A percentile compares a stretch with the other conserved stretches of the same genome.
Evolutionary conservation across 257 asterid species (phyloP).

Genomic region (Leonotis leonurus): DNA sequence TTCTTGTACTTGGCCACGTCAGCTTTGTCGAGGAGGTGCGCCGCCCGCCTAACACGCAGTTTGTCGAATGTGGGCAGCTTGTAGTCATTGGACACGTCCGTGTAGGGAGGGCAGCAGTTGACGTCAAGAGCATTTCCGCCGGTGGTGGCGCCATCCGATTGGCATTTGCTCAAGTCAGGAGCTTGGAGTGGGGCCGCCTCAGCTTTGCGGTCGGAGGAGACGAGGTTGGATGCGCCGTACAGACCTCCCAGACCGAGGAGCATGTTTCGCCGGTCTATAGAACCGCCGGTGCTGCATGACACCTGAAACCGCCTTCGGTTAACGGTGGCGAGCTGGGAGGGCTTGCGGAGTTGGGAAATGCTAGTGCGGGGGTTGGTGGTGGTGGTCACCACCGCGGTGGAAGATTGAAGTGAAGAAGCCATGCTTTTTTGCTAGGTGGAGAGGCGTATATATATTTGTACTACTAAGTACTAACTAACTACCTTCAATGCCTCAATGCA

Average conservation of each 20-base stretch:
- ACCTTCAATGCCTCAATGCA: no score
- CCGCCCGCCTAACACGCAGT: background rate
- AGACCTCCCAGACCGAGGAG: slow-evolving; percentile 4
- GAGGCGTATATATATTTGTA: no score
- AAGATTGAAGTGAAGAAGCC: background rate
- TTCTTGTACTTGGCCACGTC: slow-evolving; percentile 26
- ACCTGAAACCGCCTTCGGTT: background rate
- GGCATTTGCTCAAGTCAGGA: background rate
- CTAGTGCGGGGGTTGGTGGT: background rate
- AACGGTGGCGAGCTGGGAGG: no score
- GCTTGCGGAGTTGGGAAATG: background rate
- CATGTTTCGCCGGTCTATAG: slow-evolving; percentile 3
- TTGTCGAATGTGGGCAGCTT: background rate
- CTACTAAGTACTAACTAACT: no score
- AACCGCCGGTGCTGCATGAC: background rate
- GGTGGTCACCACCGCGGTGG: background rate
- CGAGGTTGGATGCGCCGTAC: background rate
- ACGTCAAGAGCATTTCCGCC: background rate
- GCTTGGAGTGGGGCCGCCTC: background rate
- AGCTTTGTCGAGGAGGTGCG: background rate
- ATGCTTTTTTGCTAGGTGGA: background rate
- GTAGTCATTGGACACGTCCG: background rate
- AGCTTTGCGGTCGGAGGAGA: background rate
- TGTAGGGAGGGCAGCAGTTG: background rate
- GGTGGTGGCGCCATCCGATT: background rate